These are phyloP conservation scores for Fraxinus quadrangulata DNA, from an alignment of 257 asterid genomes.

Conservation along the genomic window DNA sequence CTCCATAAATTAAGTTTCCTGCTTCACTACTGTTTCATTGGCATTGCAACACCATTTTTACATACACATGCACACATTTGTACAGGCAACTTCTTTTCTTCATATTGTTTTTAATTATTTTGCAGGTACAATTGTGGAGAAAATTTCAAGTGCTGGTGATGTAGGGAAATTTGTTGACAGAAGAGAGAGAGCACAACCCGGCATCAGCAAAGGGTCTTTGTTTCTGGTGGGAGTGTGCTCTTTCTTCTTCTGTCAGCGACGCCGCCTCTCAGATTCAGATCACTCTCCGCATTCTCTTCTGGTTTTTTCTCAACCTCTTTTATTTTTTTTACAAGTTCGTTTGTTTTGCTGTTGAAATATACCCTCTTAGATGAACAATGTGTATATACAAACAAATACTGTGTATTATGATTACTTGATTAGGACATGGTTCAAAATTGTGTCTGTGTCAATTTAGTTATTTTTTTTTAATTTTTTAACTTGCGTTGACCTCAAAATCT, in stretches of 20 bases:
- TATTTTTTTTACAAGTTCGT: too few relatives aligned
- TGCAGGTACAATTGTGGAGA: background rate
- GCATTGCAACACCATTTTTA: background rate
- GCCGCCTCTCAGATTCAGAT: background rate
- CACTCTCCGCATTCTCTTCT: background rate
- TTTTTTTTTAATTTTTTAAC: too few relatives aligned
- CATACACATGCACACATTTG: slow-evolving; percentile 23
- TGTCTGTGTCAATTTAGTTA: too few relatives aligned
- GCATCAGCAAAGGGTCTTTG: slow-evolving; percentile 47
- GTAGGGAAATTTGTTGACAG: slow-evolving; percentile 59
- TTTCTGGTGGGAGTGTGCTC: slow-evolving; percentile 70
- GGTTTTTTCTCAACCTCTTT: background rate
- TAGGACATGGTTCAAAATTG: too few relatives aligned
- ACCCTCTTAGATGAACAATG: background rate
- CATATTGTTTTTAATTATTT: too few relatives aligned
- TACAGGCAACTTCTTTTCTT: too few relatives aligned
- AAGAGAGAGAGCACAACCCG: slow-evolving; percentile 92
- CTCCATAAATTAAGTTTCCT: slow-evolving; percentile 28
- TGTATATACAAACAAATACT: too few relatives aligned
- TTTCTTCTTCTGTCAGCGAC: slow-evolving; percentile 66
- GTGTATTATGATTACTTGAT: too few relatives aligned
- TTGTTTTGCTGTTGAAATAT: too few relatives aligned
- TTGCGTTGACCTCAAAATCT: too few relatives aligned
- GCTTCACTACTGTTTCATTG: slow-evolving; percentile 18
- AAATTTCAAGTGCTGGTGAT: background rate